Conservation (phyloP, 345 rosid species). For the Ricinus communis region DNA sequence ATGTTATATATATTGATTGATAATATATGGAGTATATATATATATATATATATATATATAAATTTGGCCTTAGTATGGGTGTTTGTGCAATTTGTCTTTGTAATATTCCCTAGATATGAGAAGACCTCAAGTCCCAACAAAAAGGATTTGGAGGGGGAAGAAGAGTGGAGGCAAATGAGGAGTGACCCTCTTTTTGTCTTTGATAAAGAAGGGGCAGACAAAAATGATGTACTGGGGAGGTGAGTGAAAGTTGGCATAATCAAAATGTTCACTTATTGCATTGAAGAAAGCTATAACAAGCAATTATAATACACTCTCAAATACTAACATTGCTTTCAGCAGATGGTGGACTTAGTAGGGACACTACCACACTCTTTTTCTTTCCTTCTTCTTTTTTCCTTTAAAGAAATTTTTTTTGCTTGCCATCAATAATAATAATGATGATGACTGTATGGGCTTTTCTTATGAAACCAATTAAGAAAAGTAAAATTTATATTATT, state of each 20-base stretch:
- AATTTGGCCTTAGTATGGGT: constrained; percentile 19
- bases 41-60: too few relatives aligned
- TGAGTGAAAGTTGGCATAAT: constrained; percentile 24
- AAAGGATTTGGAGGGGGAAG: neutral
- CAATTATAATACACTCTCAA: constrained; percentile 2
- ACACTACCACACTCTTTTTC: neutral
- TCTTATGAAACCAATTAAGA: too few relatives aligned
- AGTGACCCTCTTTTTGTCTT: constrained; percentile 22
- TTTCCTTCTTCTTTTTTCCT: neutral
- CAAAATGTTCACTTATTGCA: constrained; percentile 41
- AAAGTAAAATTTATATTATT: too few relatives aligned
- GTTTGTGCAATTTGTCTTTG: constrained; percentile 24
- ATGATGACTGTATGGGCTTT: too few relatives aligned
- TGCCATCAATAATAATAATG: constrained; percentile 2
- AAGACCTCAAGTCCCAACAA: constrained; percentile 34
- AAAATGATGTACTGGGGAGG: constrained; percentile 16
- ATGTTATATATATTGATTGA: too few relatives aligned
- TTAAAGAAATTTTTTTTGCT: too few relatives aligned
- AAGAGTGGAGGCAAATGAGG: too few relatives aligned
- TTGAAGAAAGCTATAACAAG: constrained; percentile 36
- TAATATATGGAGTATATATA: too few relatives aligned
- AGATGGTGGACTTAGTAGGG: constrained; percentile 26
- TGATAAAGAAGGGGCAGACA: constrained; percentile 20
- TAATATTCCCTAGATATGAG: constrained; percentile 26
- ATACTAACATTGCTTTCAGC: constrained; percentile 34